Base-by-base conservation (phyloP, 176 grass and related monocot genomes). In the bread wheat (Triticum aestivum) region DNA sequence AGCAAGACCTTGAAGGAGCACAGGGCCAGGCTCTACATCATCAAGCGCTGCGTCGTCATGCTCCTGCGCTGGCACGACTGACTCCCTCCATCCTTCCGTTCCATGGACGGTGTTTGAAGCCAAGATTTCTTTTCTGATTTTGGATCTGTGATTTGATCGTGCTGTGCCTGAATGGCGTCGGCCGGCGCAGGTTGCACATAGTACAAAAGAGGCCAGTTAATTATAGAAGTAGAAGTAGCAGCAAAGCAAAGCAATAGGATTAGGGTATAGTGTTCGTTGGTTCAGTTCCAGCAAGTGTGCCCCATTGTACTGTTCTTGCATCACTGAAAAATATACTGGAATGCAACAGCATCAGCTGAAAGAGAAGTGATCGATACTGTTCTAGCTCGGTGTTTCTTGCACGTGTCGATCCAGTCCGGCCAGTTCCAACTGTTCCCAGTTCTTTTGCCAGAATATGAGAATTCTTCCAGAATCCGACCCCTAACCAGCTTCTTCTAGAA, bases 41-140 rank as follows among this genome's bases (percentile, higher is more conserved):
- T 91, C 80, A 75, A 91, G 75, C 85, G 89, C 80, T 91, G 89
- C 85, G 89, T 91, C 59, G 85, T 91, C 85, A 91, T 87, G 89
- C 89, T 91, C 59, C 85, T 87, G 3, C 80, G 85, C 3, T 87
- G 85, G 75, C 80, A 91, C 68, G 89, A 87, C 75, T 91, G 79
- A 89, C 67, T 21, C 68, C 20, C 24, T n/a, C 5, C 18, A 30
- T 8, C 29, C 52, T 7, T 56, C 17, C 18, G 0, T 21, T 8
- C 54, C 56, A 21, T 59, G 56, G 56, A 59, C 21, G 18, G 20
- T 21, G 18, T 54, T 0, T 54, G 14, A 52, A 58, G 6, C 18
- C 0, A 0, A 21, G 56, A 59, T 59, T 56, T 20, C 52, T 52
- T 6, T 52, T 52, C 2, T 17, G 49, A 6, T 17, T 51, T 2